Percentiles rank a stretch among this genome's conserved stretches.
phyloP scores from a whole-genome alignment of 2,329 filamentous ascomycete genomes.

The Immersiporthe knoxdaviesiana region DNA sequence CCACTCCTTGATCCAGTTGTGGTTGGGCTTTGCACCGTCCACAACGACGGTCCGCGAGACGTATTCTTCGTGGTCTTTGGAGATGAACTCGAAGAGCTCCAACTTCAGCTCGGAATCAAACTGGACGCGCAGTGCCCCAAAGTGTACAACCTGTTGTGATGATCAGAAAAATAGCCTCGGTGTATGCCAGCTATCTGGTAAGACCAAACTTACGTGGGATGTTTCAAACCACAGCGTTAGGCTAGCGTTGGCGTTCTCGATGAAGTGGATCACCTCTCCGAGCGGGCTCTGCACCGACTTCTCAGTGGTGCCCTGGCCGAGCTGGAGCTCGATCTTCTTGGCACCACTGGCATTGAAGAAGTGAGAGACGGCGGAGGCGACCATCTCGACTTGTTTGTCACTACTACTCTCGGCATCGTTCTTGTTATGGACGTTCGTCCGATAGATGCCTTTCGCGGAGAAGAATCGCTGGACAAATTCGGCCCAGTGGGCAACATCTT shows the following conservation, averaged over 20 bases:
- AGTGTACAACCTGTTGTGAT: constrained; percentile 24
- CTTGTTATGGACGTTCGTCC: constrained; percentile 40
- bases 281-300: constrained; percentile 63
- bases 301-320: constrained; percentile 68
- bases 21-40: constrained; percentile 62
- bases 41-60: constrained; percentile 71
- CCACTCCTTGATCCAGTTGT: constrained; percentile 70
- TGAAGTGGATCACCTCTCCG: constrained; percentile 53
- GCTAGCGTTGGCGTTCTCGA: constrained; percentile 76
- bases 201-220: constrained; percentile 70
- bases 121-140: constrained; percentile 75
- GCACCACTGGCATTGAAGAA: constrained; percentile 91
- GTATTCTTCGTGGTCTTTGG: constrained; percentile 78
- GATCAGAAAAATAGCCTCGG: not conserved
- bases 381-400: constrained; percentile 85
- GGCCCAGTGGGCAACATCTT: constrained; percentile 76
- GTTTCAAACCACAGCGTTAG: constrained; percentile 90
- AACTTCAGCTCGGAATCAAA: constrained; percentile 82
- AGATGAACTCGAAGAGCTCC: constrained; percentile 82
- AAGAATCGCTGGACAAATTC: constrained; percentile 82
- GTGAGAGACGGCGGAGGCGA: constrained; percentile 77
- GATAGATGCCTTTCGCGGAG: constrained; percentile 73
- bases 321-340: constrained; percentile 80
- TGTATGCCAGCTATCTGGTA: not conserved
- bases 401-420: constrained; percentile 21